These are phyloP conservation scores for Metarhizium guizhouense DNA, from an alignment of 2,329 filamentous ascomycete species.

Conservation along the genomic window DNA sequence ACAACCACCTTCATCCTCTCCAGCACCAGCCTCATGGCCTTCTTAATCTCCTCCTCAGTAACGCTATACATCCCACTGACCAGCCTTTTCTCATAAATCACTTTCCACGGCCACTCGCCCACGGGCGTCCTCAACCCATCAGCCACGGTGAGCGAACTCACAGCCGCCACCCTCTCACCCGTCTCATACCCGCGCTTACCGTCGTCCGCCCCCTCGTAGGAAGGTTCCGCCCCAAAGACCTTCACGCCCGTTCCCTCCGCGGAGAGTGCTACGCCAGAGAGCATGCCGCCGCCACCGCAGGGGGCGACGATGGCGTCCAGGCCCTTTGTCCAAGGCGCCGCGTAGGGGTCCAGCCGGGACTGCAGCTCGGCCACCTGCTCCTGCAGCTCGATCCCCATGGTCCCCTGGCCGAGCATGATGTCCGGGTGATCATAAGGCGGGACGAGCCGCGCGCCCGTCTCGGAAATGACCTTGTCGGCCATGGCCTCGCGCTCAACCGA, in stretches of 20 bases:
- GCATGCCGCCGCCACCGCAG: slow-evolving; percentile 80
- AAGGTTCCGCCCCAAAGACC: slow-evolving; percentile 84
- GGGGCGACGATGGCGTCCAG: slow-evolving; percentile 72
- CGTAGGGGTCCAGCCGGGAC: slow-evolving; percentile 5
- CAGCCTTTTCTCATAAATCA: slow-evolving; percentile 65
- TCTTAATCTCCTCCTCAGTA: slow-evolving; percentile 71
- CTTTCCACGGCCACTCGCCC: slow-evolving; percentile 63
- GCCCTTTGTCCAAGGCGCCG: slow-evolving; percentile 5
- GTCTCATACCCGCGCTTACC: slow-evolving; percentile 59
- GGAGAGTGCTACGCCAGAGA: slow-evolving; percentile 73
- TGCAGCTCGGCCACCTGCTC: slow-evolving; percentile 53
- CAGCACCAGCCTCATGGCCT: slow-evolving; percentile 66
- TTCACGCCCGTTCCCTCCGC: slow-evolving; percentile 60
- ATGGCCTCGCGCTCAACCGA: slow-evolving; percentile 72
- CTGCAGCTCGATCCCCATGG: slow-evolving; percentile 73
- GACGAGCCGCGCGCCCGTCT: slow-evolving; percentile 70
- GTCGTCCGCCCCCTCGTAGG: slow-evolving; percentile 77
- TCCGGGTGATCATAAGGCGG: slow-evolving; percentile 90
- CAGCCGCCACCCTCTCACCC: slow-evolving; percentile 54
- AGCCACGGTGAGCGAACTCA: slow-evolving; percentile 73
- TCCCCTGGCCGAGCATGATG: slow-evolving; percentile 91
- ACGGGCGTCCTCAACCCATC: slow-evolving; percentile 84
- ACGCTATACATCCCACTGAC: slow-evolving; percentile 65
- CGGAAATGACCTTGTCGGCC: slow-evolving; percentile 55
- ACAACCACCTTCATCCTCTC: slow-evolving; percentile 88